phyloP scores from a whole-genome alignment of 1,284 basidiomycete species.

The Ustilago curta region DNA sequence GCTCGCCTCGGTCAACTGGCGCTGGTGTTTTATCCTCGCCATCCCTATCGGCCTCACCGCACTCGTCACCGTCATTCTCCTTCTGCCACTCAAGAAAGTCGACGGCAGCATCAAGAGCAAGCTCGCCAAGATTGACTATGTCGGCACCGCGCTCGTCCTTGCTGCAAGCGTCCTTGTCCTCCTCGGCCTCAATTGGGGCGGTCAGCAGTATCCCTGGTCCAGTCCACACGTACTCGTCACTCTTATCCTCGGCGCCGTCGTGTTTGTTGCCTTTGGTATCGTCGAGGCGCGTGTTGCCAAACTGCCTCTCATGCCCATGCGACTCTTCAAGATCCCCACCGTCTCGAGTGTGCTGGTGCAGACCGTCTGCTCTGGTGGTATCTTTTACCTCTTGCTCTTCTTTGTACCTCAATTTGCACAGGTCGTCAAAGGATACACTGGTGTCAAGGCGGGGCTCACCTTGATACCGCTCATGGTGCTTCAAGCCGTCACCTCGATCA shows the following conservation, averaged over 20 bases:
- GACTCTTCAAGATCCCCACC: conserved; percentile 79
- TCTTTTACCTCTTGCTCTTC: conserved; percentile 65
- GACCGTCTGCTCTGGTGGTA: conserved; percentile 46
- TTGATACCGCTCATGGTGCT: conserved; percentile 77
- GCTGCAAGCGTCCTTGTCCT: conserved; percentile 39
- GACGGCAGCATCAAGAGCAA: conserved; percentile 41
- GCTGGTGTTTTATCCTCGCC: conserved; percentile 51
- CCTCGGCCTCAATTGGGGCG: conserved; percentile 78
- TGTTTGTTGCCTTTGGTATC: conserved; percentile 75
- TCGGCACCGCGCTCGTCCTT: conserved; percentile 45
- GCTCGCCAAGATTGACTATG: conserved; percentile 44
- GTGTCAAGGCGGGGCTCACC: conserved; percentile 76
- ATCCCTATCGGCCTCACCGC: conserved; percentile 40
- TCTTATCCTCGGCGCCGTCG: conserved; percentile 74
- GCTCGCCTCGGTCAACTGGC: conserved; percentile 39
- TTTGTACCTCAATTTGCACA: conserved; percentile 83
- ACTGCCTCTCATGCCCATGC: conserved; percentile 73
- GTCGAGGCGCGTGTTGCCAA: conserved; percentile 80
- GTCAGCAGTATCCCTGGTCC: conserved; percentile 69
- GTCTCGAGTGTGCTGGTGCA: conserved; percentile 77
- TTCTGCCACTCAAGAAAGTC: conserved; percentile 53
- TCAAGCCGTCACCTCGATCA: conserved; percentile 69
- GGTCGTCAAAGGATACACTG: conserved; percentile 76
- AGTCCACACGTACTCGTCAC: conserved; percentile 71
- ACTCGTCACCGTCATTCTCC: conserved; percentile 34